These are phyloP conservation scores for Colletotrichum trifolii DNA, from an alignment of 2,329 filamentous ascomycete genomes.

Conservation along the genomic window DNA sequence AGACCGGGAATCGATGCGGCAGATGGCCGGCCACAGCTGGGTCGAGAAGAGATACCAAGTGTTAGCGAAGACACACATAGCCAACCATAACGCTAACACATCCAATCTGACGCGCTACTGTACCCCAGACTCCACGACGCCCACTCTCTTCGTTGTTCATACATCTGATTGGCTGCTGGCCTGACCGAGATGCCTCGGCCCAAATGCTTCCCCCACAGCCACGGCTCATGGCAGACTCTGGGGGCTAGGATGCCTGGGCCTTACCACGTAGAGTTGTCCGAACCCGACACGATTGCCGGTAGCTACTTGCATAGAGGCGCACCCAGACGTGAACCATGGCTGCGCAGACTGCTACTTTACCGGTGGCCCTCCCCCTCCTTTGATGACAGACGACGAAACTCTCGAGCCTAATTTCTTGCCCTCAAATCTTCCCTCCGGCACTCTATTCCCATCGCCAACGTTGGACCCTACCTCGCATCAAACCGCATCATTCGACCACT, in stretches of 20 bases:
- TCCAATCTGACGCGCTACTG: slow-evolving; percentile 19
- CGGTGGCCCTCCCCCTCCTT: slow-evolving; percentile 3
- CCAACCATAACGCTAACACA: background rate
- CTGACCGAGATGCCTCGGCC: slow-evolving; percentile 36
- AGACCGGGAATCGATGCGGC: slow-evolving; percentile 5
- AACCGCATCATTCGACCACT: background rate
- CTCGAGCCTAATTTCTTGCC: slow-evolving; percentile 26
- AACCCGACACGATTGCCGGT: slow-evolving; percentile 34
- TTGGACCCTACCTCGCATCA: background rate
- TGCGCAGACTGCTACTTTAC: slow-evolving; percentile 9
- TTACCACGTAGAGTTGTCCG: slow-evolving; percentile 14
- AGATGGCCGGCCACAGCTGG: slow-evolving; percentile 2
- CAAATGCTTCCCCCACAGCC: slow-evolving; percentile 31
- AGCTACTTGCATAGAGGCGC: slow-evolving; percentile 16
- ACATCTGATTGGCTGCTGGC: slow-evolving; percentile 11
- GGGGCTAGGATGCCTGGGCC: background rate
- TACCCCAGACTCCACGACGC: slow-evolving; percentile 24
- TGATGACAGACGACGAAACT: slow-evolving; percentile 17
- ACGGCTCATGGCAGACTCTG: background rate
- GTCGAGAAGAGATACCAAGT: background rate
- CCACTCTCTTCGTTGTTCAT: slow-evolving; percentile 12
- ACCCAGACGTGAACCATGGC: slow-evolving; percentile 29
- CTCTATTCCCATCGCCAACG: background rate
- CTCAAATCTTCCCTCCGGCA: background rate
- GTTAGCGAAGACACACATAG: background rate